Percentiles rank a stretch among this genome's conserved stretches.
Conservation (phyloP, 2,329 filamentous ascomycete species). For the Periconia digitata region DNA sequence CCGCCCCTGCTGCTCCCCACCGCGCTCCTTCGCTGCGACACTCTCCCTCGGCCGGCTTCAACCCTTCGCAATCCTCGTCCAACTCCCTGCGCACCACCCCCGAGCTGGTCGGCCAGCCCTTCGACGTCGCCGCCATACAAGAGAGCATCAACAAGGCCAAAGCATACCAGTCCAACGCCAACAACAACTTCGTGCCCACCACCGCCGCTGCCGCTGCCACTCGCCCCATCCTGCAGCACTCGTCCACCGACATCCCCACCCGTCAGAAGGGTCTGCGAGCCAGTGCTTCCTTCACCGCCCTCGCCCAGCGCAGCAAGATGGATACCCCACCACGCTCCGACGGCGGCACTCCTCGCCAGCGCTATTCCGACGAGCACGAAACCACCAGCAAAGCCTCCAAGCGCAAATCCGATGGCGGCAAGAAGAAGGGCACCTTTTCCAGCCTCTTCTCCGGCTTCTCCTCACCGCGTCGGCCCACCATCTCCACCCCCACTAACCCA, state of each 20-base stretch:
- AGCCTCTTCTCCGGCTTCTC: conserved; percentile 43
- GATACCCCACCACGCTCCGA: conserved; percentile 41
- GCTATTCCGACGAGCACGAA: conserved; percentile 43
- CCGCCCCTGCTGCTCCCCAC: neutral
- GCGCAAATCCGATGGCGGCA: conserved; percentile 37
- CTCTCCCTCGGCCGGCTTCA: neutral
- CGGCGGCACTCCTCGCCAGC: conserved; percentile 39
- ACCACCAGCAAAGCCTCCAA: conserved; percentile 24
- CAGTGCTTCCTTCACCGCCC: conserved; percentile 46
- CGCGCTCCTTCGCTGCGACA: neutral
- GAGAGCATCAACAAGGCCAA: conserved; percentile 38
- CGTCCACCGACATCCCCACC: conserved; percentile 24
- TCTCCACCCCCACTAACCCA: conserved; percentile 96
- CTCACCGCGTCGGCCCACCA: conserved; percentile 86
- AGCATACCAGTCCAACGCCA: conserved; percentile 3
- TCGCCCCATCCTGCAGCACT: conserved; percentile 32
- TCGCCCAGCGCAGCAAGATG: conserved; percentile 44
- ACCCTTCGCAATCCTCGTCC: conserved; percentile 1
- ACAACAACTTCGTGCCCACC: neutral
- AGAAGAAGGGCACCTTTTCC: conserved; percentile 46
- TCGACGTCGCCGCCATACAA: conserved; percentile 43
- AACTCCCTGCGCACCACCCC: conserved; percentile 10
- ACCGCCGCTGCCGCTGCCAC: conserved; percentile 14
- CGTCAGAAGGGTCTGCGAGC: conserved; percentile 46
- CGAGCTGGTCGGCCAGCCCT: conserved; percentile 35